Conservation (phyloP, 2,329 filamentous ascomycete genomes). For the Aspergillus hortae region DNA sequence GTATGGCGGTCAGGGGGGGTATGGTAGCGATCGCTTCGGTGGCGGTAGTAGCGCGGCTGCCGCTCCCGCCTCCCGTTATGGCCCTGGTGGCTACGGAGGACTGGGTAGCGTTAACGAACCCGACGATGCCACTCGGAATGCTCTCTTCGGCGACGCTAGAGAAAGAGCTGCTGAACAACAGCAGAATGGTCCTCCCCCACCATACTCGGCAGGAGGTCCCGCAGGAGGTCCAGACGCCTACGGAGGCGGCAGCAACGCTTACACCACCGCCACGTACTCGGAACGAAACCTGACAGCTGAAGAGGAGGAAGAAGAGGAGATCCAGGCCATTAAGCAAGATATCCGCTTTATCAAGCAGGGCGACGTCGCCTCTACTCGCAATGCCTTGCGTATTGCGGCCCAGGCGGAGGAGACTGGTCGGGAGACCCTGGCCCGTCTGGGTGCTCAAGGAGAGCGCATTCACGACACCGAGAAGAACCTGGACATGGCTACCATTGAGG, state of each 20-base stretch:
- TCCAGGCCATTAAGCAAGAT: conserved; percentile 68
- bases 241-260: conserved; percentile 33
- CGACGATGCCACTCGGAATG: conserved; percentile 53
- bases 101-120: conserved; percentile 52
- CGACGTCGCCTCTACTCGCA: conserved; percentile 68
- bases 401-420: conserved; percentile 69
- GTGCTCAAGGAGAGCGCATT: conserved; percentile 73
- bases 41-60: conserved; percentile 42
- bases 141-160: conserved; percentile 57
- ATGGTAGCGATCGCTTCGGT: conserved; percentile 53
- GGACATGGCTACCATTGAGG: conserved; percentile 73
- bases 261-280: conserved; percentile 50
- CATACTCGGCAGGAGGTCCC: conserved; percentile 22
- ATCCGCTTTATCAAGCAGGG: conserved; percentile 74
- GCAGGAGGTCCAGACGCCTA: conserved; percentile 22
- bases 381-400: conserved; percentile 64
- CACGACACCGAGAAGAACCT: conserved; percentile 81
- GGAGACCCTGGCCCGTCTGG: conserved; percentile 68
- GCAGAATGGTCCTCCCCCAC: conserved; percentile 24
- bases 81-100: conserved; percentile 54
- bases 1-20: conserved; percentile 46
- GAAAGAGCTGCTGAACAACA: conserved; percentile 48
- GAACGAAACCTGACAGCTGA: conserved; percentile 78
- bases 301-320: conserved; percentile 70
- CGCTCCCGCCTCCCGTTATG: conserved; percentile 44